These are phyloP conservation scores for Moesziomyces parantarcticus DNA, from an alignment of 1,284 basidiomycete species.

Conservation along the genomic window DNA sequence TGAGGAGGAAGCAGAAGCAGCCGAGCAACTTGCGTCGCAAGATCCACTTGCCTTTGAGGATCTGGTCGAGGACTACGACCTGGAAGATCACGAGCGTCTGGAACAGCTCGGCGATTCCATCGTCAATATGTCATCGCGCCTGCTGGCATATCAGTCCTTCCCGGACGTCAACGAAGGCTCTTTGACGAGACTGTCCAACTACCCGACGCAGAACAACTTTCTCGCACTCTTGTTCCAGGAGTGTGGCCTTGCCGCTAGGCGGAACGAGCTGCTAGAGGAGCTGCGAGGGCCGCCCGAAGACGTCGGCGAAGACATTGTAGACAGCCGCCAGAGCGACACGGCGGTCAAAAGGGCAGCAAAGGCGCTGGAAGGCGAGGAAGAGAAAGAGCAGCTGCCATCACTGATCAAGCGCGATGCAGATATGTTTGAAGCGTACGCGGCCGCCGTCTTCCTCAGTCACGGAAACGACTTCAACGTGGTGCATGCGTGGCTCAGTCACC, in stretches of 20 bases:
- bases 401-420: constrained; percentile 47
- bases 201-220: constrained; percentile 53
- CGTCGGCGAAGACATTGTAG: not conserved
- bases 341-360: not conserved
- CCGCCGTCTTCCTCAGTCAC: constrained; percentile 43
- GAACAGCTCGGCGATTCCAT: constrained; percentile 52
- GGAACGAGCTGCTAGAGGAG: constrained; percentile 26
- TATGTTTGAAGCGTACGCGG: constrained; percentile 51
- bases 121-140: constrained; percentile 49
- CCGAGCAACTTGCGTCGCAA: constrained; percentile 1
- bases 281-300: constrained; percentile 3
- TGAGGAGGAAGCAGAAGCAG: not conserved
- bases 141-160: constrained; percentile 38
- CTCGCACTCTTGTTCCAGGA: constrained; percentile 44
- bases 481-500: constrained; percentile 34
- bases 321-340: not conserved
- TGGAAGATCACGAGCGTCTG: constrained; percentile 47
- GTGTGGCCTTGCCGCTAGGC: constrained; percentile 20
- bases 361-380: constrained; percentile 11
- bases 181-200: constrained; percentile 37
- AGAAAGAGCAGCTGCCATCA: constrained; percentile 20
- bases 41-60: constrained; percentile 18
- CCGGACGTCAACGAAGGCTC: constrained; percentile 50
- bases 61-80: constrained; percentile 44
- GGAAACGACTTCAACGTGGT: constrained; percentile 42